phyloP scores from a whole-genome alignment of 345 rosid genomes.

The Dipteronia sinensis region DNA sequence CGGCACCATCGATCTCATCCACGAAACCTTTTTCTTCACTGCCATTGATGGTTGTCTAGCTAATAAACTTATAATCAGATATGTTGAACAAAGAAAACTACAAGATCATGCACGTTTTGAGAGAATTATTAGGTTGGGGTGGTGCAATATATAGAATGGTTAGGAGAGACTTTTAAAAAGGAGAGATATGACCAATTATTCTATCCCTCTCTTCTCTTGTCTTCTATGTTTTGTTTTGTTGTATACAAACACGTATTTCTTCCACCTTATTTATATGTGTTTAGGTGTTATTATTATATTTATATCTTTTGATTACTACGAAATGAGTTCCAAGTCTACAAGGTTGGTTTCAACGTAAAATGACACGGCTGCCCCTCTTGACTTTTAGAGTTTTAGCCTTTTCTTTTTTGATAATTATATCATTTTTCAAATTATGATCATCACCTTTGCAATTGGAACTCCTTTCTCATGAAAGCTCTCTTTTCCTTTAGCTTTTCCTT shows the following conservation, averaged over 20 bases:
- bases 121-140: background rate
- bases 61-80: too few relatives aligned
- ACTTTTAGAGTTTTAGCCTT: constrained; percentile 33
- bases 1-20: constrained; percentile 48
- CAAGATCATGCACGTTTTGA: background rate
- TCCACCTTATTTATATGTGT: background rate
- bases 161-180: constrained; percentile 14
- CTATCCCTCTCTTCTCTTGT: constrained; percentile 8
- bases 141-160: constrained; percentile 13
- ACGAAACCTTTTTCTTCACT: constrained; percentile 43
- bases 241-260: background rate
- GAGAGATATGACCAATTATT: constrained; percentile 14
- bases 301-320: constrained; percentile 19
- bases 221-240: background rate
- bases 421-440: background rate
- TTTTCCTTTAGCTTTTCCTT: too few relatives aligned
- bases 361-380: constrained; percentile 35
- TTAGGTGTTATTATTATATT: background rate
- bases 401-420: background rate
- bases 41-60: constrained; percentile 34
- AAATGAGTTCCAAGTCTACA: constrained; percentile 16
- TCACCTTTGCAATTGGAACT: background rate
- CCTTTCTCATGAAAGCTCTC: background rate
- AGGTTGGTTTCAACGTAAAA: constrained; percentile 26
- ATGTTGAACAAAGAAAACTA: background rate